Percentiles rank a stretch among this genome's conserved stretches.
These are phyloP conservation scores for Suillus placidus DNA, from an alignment of 768 basidiomycete genomes.

Conservation along the genomic window DNA sequence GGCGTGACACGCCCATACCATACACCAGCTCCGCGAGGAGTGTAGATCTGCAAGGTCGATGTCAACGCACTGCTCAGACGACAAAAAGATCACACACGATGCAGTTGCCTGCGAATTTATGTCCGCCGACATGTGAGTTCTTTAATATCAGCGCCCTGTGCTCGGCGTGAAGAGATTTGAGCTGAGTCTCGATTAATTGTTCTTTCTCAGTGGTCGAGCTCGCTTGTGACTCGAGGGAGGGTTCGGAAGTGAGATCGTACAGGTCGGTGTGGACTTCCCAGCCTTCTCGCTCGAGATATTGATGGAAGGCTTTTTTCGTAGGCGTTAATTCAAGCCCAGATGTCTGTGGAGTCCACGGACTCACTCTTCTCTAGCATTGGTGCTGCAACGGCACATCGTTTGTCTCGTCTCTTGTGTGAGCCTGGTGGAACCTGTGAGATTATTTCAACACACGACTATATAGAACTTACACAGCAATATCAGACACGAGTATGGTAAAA, in stretches of 20 bases:
- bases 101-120: constrained; percentile 90
- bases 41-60: constrained; percentile 64
- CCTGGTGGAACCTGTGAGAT: constrained; percentile 46
- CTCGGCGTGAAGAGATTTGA: constrained; percentile 50
- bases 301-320: constrained; percentile 59
- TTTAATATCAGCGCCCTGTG: constrained; percentile 82
- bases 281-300: constrained; percentile 62
- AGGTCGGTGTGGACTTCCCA: constrained; percentile 80
- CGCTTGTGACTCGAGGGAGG: constrained; percentile 28
- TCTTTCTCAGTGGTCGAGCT: constrained; percentile 52
- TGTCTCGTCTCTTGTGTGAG: constrained; percentile 92
- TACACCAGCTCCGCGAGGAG: constrained; percentile 80
- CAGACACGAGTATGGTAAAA: constrained; percentile 87
- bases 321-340: constrained; percentile 5
- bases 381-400: constrained; percentile 86
- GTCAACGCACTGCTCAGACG: constrained; percentile 1
- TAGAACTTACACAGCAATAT: constrained; percentile 81
- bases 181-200: constrained; percentile 41
- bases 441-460: not conserved
- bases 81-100: constrained; percentile 59
- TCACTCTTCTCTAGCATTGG: constrained; percentile 78
- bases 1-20: constrained; percentile 96
- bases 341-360: constrained; percentile 16
- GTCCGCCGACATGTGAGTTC: constrained; percentile 91
- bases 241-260: constrained; percentile 51